Conservation (phyloP, 495 filamentous ascomycete genomes). For the Parmelia sp. region DNA sequence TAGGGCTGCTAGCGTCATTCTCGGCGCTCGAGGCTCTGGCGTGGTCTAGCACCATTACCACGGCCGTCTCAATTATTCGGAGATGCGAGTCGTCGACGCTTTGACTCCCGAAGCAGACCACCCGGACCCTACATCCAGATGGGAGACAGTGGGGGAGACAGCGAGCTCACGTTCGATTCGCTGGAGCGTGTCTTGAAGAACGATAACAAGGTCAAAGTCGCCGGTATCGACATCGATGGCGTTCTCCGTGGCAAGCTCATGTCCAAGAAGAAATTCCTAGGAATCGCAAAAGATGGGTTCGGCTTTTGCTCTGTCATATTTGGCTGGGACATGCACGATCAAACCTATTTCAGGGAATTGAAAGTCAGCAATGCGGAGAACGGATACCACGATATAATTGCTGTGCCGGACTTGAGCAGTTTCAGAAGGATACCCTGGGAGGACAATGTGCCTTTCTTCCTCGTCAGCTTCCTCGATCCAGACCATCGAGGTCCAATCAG, state of each 20-base stretch:
- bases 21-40: no score
- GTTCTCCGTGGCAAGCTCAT: conserved; percentile 88
- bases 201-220: conserved; percentile 86
- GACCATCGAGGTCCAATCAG: conserved; percentile 61
- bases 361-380: conserved; percentile 88
- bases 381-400: conserved; percentile 85
- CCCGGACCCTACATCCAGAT: neutral
- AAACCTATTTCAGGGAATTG: conserved; percentile 78
- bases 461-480: conserved; percentile 80
- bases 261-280: conserved; percentile 93
- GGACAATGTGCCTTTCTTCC: conserved; percentile 83
- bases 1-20: no score
- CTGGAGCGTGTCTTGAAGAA: conserved; percentile 59
- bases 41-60: no score
- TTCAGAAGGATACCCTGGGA: conserved; percentile 96
- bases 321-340: conserved; percentile 98
- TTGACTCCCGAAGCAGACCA: neutral
- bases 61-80: no score
- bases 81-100: neutral
- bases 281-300: conserved; percentile 74
- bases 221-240: conserved; percentile 88
- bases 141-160: neutral
- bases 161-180: conserved; percentile 46
- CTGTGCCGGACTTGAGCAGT: conserved; percentile 70
- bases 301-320: conserved; percentile 97